These are phyloP conservation scores for Macrocybe gigantea DNA, from an alignment of 768 basidiomycete genomes.

Conservation along the genomic window DNA sequence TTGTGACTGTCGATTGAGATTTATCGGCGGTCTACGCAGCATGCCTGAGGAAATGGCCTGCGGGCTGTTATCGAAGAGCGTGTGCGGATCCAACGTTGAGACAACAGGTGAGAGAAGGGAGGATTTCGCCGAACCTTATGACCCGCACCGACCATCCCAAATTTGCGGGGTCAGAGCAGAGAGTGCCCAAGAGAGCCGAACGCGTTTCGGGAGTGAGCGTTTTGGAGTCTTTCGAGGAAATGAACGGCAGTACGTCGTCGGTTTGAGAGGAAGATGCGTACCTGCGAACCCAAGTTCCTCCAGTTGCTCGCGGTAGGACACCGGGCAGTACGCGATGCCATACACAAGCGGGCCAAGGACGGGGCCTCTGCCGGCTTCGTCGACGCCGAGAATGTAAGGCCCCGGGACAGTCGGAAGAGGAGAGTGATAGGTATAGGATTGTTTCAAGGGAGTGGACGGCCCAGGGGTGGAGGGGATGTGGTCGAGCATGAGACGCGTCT, in stretches of 20 bases:
- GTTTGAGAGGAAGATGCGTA: conserved; percentile 20
- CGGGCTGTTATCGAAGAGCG: conserved; percentile 44
- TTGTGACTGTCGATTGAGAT: conserved; percentile 85
- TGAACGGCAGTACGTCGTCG: not conserved
- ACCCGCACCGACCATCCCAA: conserved; percentile 82
- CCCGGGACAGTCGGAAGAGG: conserved; percentile 62
- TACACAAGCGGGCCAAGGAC: conserved; percentile 96
- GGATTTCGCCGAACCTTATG: conserved; percentile 39
- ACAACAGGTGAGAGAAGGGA: not conserved
- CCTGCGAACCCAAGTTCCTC: conserved; percentile 89
- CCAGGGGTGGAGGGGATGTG: conserved; percentile 53
- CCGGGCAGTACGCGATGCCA: conserved; percentile 90
- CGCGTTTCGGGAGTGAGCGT: conserved; percentile 72
- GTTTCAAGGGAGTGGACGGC: conserved; percentile 49
- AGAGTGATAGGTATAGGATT: conserved; percentile 78
- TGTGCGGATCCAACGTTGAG: not conserved
- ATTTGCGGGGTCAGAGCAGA: conserved; percentile 65
- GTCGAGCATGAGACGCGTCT: not conserved
- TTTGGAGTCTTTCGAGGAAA: conserved; percentile 75
- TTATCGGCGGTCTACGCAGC: conserved; percentile 76
- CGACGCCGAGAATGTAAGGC: conserved; percentile 95
- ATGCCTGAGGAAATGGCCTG: conserved; percentile 90
- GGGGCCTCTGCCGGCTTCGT: conserved; percentile 95
- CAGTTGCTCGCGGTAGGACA: conserved; percentile 65
- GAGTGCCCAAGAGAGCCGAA: conserved; percentile 53